These are phyloP conservation scores for Thielaviopsis musarum DNA, from an alignment of 2,329 filamentous ascomycete genomes.

Conservation along the genomic window DNA sequence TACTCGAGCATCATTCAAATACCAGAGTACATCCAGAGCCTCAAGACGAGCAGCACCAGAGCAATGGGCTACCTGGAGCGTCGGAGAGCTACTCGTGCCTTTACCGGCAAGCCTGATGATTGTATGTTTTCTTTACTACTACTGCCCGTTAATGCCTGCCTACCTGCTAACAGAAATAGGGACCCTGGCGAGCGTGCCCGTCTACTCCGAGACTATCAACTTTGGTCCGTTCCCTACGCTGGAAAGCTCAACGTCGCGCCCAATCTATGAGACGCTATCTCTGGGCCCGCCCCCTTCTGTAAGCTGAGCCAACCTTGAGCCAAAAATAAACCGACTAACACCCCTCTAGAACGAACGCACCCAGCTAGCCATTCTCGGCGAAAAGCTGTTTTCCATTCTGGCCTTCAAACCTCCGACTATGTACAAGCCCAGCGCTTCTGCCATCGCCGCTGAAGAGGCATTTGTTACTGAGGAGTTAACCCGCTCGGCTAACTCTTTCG, in stretches of 20 bases:
- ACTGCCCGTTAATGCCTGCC: not conserved
- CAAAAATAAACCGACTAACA: not conserved
- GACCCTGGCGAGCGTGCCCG: constrained; percentile 23
- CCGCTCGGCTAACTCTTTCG: constrained; percentile 26
- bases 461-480: constrained; percentile 27
- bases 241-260: constrained; percentile 21
- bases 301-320: constrained; percentile 13
- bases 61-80: constrained; percentile 36
- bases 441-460: constrained; percentile 25
- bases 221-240: constrained; percentile 35
- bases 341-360: constrained; percentile 27
- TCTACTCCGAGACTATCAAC: constrained; percentile 30
- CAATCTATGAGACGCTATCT: constrained; percentile 29
- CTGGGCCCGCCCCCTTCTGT: constrained; percentile 36
- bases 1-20: constrained; percentile 35
- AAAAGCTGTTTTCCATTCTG: constrained; percentile 35
- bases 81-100: constrained; percentile 3
- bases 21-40: constrained; percentile 25
- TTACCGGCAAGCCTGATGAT: not conserved
- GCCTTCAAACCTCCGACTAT: constrained; percentile 30
- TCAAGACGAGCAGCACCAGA: constrained; percentile 34
- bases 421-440: constrained; percentile 29
- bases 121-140: not conserved
- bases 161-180: constrained; percentile 17
- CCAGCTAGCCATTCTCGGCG: constrained; percentile 31